Evolutionary conservation across 768 basidiomycete species (phyloP).

Genomic region (Phylloporus sp.): DNA sequence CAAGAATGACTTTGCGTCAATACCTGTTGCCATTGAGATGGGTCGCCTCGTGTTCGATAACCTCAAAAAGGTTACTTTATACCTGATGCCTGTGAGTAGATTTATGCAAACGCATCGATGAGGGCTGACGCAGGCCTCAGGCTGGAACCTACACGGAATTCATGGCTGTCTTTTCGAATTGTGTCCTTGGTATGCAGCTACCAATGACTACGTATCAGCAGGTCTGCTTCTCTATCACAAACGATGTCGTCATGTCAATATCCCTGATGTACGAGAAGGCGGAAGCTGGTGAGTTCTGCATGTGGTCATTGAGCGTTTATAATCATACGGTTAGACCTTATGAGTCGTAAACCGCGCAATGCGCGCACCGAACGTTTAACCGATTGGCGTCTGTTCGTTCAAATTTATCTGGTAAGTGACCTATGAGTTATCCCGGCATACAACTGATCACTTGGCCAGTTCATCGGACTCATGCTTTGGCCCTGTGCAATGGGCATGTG

Average conservation of each 20-base stretch:
- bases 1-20: conserved; percentile 55
- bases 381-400: conserved; percentile 45
- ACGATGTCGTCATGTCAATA: conserved; percentile 48
- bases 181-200: conserved; percentile 58
- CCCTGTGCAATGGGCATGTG: conserved; percentile 39
- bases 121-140: conserved; percentile 16
- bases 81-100: conserved; percentile 37
- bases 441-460: conserved; percentile 21
- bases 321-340: conserved; percentile 31
- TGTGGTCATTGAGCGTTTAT: background rate
- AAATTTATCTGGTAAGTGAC: conserved; percentile 40
- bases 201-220: conserved; percentile 51
- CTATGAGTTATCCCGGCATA: background rate
- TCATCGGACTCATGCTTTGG: conserved; percentile 43
- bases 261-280: conserved; percentile 49
- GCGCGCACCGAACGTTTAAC: conserved; percentile 44
- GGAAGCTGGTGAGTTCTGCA: conserved; percentile 35
- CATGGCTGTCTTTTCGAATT: conserved; percentile 52
- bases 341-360: conserved; percentile 46
- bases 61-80: conserved; percentile 44
- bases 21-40: conserved; percentile 52
- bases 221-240: conserved; percentile 49
- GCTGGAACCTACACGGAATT: conserved; percentile 55
- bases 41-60: conserved; percentile 58
- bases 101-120: background rate